phyloP scores from a whole-genome alignment of 768 basidiomycete species.

The Tephrocybe sp. region DNA sequence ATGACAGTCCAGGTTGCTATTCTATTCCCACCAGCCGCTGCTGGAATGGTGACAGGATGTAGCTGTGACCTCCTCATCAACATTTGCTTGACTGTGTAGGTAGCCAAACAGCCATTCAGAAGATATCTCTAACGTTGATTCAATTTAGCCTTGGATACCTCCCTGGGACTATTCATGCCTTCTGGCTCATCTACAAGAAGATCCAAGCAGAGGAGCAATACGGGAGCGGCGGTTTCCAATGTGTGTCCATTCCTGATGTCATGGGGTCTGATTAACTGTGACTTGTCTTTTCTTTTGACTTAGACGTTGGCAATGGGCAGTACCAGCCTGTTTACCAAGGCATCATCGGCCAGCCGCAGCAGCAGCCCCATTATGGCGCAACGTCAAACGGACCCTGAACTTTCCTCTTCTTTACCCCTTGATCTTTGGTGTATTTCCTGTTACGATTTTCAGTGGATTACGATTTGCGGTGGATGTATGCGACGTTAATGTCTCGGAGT shows the following conservation, averaged over 20 bases:
- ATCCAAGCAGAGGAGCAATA: conserved; percentile 86
- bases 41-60: conserved; percentile 76
- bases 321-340: conserved; percentile 40
- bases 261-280: not conserved
- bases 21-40: conserved; percentile 81
- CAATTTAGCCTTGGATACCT: conserved; percentile 70
- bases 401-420: not conserved
- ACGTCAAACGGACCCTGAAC: conserved; percentile 20
- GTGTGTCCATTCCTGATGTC: conserved; percentile 40
- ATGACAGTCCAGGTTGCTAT: conserved; percentile 60
- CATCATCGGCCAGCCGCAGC: conserved; percentile 14
- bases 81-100: conserved; percentile 74
- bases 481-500: not conserved
- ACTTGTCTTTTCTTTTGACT: not conserved
- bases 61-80: conserved; percentile 87
- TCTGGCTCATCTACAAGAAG: conserved; percentile 90
- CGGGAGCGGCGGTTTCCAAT: conserved; percentile 73
- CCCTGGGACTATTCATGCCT: conserved; percentile 75
- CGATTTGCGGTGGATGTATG: no score
- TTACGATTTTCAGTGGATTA: not conserved
- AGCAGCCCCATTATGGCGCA: conserved; percentile 43
- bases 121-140: not conserved
- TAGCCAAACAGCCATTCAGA: not conserved
- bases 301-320: conserved; percentile 42
- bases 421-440: not conserved